Evolutionary conservation across 306 rosid genomes (phyloP), one percentile per base, ranked within the genome.

Genomic region (Begonia fuchsioides): DNA sequence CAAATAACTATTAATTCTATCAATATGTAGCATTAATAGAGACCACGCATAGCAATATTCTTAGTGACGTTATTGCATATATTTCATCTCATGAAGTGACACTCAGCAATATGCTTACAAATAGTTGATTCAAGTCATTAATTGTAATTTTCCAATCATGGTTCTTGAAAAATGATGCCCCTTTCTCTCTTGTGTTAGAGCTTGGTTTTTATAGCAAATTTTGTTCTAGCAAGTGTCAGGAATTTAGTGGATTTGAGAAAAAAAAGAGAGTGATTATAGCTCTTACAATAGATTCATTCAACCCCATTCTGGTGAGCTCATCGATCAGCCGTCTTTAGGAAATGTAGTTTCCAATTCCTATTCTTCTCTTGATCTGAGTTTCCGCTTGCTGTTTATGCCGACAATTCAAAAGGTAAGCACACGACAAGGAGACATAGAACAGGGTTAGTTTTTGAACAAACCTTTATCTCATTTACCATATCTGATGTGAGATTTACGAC

Each of bases 271-370:
- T n/a, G n/a, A 26, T 26, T 6, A 26, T 26, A 26, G 35, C 9
- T 47, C 74, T 76, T 69, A 90, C 98, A 63, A 70, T 85, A 39
- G 98, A 90, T 48, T 90, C 98, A 51, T 85, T 90, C 87, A 85
- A 64, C 51, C 98, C 98, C 86, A 90, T 79, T 71, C 95, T 81
- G 61, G 76, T 48, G 64, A 90, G 87, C 56, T 90, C 98, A 54
- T 90, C 98, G 45, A 90, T 79, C 69, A 90, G 69, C 72, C 77
- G 81, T 68, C 98, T 81, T 71, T 85, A 95, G 15, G 98, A 90
- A 64, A 85, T 67, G 74, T 90, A 94, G 69, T 82, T 90, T 50
- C 98, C 95, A 48, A 90, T 90, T 41, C 98, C 98, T 15, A 90
- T 64, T 79, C 98, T 79, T 81, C 98, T 85, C 81, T 80, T 85